Evolutionary conservation across 768 basidiomycete genomes (phyloP).

Genomic region (Termitomyces eurrhizus): DNA sequence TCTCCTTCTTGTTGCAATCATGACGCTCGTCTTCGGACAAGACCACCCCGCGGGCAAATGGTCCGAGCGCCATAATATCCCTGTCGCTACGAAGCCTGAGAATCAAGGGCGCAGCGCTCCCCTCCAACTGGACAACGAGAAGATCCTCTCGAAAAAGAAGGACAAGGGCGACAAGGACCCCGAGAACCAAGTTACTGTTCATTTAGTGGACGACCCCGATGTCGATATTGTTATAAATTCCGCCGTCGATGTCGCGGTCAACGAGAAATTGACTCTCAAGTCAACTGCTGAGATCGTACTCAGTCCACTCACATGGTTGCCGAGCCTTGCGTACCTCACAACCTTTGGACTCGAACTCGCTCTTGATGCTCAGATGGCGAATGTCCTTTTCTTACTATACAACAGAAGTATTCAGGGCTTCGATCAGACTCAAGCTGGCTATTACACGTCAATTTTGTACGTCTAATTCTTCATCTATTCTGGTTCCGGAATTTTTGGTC

Average conservation of each 20-base stretch:
- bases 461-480: neutral
- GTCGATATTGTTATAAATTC: slow-evolving; percentile 19
- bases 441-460: slow-evolving; percentile 32
- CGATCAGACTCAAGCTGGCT: slow-evolving; percentile 49
- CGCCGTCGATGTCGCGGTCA: slow-evolving; percentile 40
- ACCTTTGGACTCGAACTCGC: slow-evolving; percentile 59
- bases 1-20: slow-evolving; percentile 37
- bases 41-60: slow-evolving; percentile 55
- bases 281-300: slow-evolving; percentile 28
- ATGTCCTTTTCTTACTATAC: slow-evolving; percentile 37
- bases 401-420: slow-evolving; percentile 31
- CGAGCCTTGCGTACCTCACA: slow-evolving; percentile 46
- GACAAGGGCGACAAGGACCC: neutral
- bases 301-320: slow-evolving; percentile 51
- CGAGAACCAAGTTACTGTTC: neutral
- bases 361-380: slow-evolving; percentile 51
- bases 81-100: slow-evolving; percentile 22
- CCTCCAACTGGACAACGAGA: neutral
- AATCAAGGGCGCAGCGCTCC: slow-evolving; percentile 4
- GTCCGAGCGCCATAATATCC: slow-evolving; percentile 39
- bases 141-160: neutral
- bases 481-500: neutral
- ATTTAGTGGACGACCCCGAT: neutral
- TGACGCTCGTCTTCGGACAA: slow-evolving; percentile 41
- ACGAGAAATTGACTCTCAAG: slow-evolving; percentile 36